Percentiles rank a stretch among this genome's conserved stretches.
phyloP scores from a whole-genome alignment of 2,329 filamentous ascomycete species.

The Cryphonectria naterciae region DNA sequence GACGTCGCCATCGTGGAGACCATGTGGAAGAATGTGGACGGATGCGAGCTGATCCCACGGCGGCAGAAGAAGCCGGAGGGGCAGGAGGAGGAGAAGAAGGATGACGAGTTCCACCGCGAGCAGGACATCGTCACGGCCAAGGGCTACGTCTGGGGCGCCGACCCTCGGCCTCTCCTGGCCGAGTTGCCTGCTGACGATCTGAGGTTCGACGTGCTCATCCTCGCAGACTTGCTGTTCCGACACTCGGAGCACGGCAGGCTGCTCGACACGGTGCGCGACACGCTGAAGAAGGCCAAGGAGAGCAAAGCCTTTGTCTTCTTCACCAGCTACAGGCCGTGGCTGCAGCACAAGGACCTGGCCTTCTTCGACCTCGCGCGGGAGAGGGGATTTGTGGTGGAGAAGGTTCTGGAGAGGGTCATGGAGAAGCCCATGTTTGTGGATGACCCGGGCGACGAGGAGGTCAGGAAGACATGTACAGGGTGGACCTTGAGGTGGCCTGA shows the following conservation, averaged over 20 bases:
- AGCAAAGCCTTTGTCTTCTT: constrained; percentile 86
- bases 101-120: constrained; percentile 35
- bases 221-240: constrained; percentile 90
- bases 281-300: constrained; percentile 58
- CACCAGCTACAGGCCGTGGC: constrained; percentile 91
- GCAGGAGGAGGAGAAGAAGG: neutral
- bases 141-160: constrained; percentile 84
- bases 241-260: constrained; percentile 85
- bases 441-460: constrained; percentile 80
- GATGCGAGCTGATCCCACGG: constrained; percentile 48
- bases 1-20: constrained; percentile 82
- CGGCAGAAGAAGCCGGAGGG: constrained; percentile 32
- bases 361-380: constrained; percentile 81
- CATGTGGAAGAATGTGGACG: constrained; percentile 74
- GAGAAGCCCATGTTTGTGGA: constrained; percentile 88
- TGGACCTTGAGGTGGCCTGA: constrained; percentile 72
- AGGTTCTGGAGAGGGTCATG: constrained; percentile 80
- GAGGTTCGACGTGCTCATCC: constrained; percentile 78
- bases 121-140: constrained; percentile 55
- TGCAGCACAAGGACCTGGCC: constrained; percentile 79
- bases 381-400: constrained; percentile 74
- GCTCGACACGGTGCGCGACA: constrained; percentile 70
- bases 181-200: constrained; percentile 48
- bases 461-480: constrained; percentile 82
- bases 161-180: constrained; percentile 60